Evolutionary conservation across 78 protist genomes (phyloP).

Genomic region (Dictyostelium discoideum): dicty_2.7 NC_007088.5:7134001-7134500

Average conservation of each 20-base stretch:
- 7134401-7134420: constrained; percentile 64
- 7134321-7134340: background rate
- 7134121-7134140: constrained; percentile 65
- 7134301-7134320: background rate
- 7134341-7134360: background rate
- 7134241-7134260: constrained; percentile 58
- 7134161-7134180: constrained; percentile 41
- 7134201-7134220: background rate
- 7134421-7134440: constrained; percentile 42
- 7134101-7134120: constrained; percentile 39
- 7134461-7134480: constrained; percentile 56
- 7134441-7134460: constrained; percentile 68
- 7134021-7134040: background rate
- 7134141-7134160: constrained; percentile 45
- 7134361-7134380: background rate
- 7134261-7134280: constrained; percentile 33
- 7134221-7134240: background rate
- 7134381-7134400: constrained; percentile 1
- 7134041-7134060: background rate
- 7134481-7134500: constrained; percentile 48
- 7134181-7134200: constrained; percentile 58
- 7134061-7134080: background rate
- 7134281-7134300: constrained; percentile 53
- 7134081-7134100: constrained; percentile 54
- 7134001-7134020: background rate